A percentile compares a stretch with the other conserved stretches of the same genome.
phyloP scores from a whole-genome alignment of 2,329 filamentous ascomycete species.

The Emericellopsis atlantica region DNA sequence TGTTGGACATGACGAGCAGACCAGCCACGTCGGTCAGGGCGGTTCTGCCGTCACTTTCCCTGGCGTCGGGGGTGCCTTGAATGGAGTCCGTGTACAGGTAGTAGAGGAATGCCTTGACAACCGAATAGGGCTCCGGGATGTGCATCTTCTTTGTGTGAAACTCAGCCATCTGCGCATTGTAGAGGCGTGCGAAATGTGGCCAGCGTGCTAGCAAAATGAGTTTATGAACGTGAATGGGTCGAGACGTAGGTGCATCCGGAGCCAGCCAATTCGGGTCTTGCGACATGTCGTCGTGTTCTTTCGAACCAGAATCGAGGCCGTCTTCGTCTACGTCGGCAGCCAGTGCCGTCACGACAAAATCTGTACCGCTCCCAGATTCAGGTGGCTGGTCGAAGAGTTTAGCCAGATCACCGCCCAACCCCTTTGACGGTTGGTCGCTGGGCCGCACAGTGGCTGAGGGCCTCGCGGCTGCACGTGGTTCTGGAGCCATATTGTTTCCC shows the following conservation, averaged over 20 bases:
- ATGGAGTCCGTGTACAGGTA: slow-evolving; percentile 97
- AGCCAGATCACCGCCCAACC: slow-evolving; percentile 74
- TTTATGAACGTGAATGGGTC: slow-evolving; percentile 86
- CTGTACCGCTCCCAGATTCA: slow-evolving; percentile 73
- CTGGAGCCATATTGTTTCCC: slow-evolving; percentile 57
- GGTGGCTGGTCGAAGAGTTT: slow-evolving; percentile 78
- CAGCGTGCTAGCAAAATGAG: slow-evolving; percentile 90
- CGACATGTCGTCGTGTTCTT: slow-evolving; percentile 28
- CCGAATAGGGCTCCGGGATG: slow-evolving; percentile 88
- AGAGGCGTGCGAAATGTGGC: slow-evolving; percentile 91
- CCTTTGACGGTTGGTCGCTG: slow-evolving; percentile 44
- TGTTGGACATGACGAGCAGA: slow-evolving; percentile 92
- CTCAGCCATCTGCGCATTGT: slow-evolving; percentile 90
- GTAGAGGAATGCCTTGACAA: slow-evolving; percentile 88
- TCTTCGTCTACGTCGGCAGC: slow-evolving; percentile 64
- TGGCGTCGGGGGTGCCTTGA: slow-evolving; percentile 31
- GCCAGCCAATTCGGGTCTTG: slow-evolving; percentile 43
- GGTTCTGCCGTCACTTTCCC: slow-evolving; percentile 56
- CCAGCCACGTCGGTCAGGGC: slow-evolving; percentile 80
- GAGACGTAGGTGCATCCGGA: slow-evolving; percentile 54
- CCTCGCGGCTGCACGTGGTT: slow-evolving; percentile 36
- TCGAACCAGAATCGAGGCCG: slow-evolving; percentile 36
- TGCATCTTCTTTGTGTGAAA: slow-evolving; percentile 97
- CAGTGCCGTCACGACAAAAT: slow-evolving; percentile 84
- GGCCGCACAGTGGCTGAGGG: slow-evolving; percentile 33